phyloP scores from a whole-genome alignment of 352 stramenopile species.

The Peronospora belbahrii region DNA sequence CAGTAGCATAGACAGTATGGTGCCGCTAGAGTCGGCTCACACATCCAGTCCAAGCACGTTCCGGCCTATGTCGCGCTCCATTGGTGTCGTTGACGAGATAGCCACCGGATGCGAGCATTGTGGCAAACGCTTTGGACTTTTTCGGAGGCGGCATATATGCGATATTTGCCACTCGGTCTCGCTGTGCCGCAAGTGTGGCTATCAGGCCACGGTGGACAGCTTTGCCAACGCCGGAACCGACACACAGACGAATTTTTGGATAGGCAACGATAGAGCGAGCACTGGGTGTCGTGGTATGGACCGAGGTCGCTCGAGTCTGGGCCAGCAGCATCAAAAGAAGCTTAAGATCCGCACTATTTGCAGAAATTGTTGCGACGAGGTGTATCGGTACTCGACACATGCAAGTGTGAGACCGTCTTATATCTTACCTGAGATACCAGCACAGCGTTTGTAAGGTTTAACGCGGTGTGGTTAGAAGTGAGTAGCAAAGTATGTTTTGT shows the following conservation, averaged over 20 bases:
- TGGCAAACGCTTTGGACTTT: slow-evolving; percentile 57
- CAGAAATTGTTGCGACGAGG: slow-evolving; percentile 38
- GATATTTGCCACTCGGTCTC: slow-evolving; percentile 47
- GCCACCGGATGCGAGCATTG: slow-evolving; percentile 36
- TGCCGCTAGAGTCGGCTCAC: slow-evolving; percentile 9
- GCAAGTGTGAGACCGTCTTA: slow-evolving; percentile 22
- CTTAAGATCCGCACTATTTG: slow-evolving; percentile 46
- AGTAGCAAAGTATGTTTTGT: slow-evolving; percentile 12
- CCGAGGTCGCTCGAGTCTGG: slow-evolving; percentile 20
- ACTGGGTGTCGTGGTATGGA: slow-evolving; percentile 6
- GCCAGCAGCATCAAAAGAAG: slow-evolving; percentile 31
- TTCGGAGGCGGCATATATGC: slow-evolving; percentile 45
- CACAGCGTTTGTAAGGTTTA: slow-evolving; percentile 4
- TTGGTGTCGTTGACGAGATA: slow-evolving; percentile 22
- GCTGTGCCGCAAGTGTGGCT: slow-evolving; percentile 53
- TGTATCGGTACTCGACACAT: slow-evolving; percentile 42
- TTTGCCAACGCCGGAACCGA: slow-evolving; percentile 23
- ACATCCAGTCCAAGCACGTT: slow-evolving; percentile 14
- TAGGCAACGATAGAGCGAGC: slow-evolving; percentile 2
- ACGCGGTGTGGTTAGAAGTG: slow-evolving; percentile 9
- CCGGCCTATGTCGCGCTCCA: slow-evolving; percentile 19
- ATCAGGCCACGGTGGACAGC: slow-evolving; percentile 36
- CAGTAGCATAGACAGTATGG: slow-evolving; percentile 12
- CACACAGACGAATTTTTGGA: slow-evolving; percentile 21
- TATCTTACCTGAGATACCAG: slow-evolving; percentile 10